A percentile compares a stretch with the other conserved stretches of the same genome.
phyloP scores from a whole-genome alignment of 257 asterid genomes.

The Petunia secreta region DNA sequence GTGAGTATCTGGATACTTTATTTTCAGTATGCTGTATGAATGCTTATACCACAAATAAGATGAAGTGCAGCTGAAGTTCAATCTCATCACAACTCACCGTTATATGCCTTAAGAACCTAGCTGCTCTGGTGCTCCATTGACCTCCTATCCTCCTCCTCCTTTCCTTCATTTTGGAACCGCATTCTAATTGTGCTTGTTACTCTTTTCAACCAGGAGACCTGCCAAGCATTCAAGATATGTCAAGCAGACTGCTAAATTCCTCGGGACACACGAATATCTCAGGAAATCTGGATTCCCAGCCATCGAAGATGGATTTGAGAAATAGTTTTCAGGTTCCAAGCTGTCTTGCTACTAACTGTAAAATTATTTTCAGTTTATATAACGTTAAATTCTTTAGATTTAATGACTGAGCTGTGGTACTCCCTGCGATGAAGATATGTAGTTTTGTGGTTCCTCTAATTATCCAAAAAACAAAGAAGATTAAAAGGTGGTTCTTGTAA shows the following conservation, averaged over 20 bases:
- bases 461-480: neutral
- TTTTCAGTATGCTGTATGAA: slow-evolving; percentile 7
- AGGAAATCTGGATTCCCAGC: slow-evolving; percentile 37
- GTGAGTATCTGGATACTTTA: slow-evolving; percentile 44
- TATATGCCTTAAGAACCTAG: neutral
- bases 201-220: slow-evolving; percentile 52
- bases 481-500: neutral
- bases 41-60: neutral
- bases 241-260: slow-evolving; percentile 38
- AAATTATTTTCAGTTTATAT: neutral
- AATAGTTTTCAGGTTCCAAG: slow-evolving; percentile 52
- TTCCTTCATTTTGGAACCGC: neutral
- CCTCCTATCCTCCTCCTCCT: neutral
- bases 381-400: slow-evolving; percentile 5
- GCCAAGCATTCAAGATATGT: slow-evolving; percentile 45
- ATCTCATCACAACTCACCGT: neutral
- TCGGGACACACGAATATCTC: slow-evolving; percentile 35
- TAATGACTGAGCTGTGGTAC: neutral
- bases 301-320: slow-evolving; percentile 35
- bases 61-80: slow-evolving; percentile 15
- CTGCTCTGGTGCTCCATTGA: neutral
- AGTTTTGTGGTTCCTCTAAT: slow-evolving; percentile 13
- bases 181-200: slow-evolving; percentile 16
- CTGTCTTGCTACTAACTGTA: slow-evolving; percentile 24
- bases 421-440: neutral